Conservation (phyloP, 768 basidiomycete species). For the Calocybe indica region DNA sequence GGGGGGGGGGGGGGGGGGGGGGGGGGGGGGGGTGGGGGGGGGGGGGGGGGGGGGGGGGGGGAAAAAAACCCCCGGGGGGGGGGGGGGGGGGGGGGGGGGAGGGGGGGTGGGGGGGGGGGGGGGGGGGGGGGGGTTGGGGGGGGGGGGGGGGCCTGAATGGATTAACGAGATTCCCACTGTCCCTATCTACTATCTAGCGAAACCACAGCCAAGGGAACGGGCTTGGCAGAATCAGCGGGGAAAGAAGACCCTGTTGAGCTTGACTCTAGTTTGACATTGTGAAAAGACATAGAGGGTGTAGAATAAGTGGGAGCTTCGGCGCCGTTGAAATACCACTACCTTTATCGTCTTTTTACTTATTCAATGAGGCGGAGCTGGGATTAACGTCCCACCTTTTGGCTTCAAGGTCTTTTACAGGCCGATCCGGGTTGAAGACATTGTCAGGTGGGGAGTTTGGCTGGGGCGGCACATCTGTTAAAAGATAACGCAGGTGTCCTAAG, state of each 20-base stretch:
- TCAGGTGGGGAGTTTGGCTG: conserved; percentile 81
- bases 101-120: too few relatives aligned
- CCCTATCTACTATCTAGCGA: conserved; percentile 42
- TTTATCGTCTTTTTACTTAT: conserved; percentile 78
- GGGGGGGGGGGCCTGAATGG: too few relatives aligned
- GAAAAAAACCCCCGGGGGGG: too few relatives aligned
- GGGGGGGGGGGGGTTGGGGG: too few relatives aligned
- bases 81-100: too few relatives aligned
- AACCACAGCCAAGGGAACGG: conserved; percentile 35
- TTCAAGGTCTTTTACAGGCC: conserved; percentile 61
- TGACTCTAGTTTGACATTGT: conserved; percentile 86
- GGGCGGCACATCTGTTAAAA: conserved; percentile 78
- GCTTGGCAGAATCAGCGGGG: conserved; percentile 32
- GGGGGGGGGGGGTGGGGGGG: too few relatives aligned
- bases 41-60: neutral
- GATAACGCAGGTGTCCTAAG: conserved; percentile 79
- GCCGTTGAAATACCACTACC: conserved; percentile 79
- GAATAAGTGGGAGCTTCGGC: conserved; percentile 77
- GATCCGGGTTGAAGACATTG: conserved; percentile 72
- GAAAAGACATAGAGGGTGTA: conserved; percentile 79
- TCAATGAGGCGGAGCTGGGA: conserved; percentile 69
- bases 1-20: too few relatives aligned
- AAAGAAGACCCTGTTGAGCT: conserved; percentile 84
- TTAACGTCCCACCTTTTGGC: conserved; percentile 66
- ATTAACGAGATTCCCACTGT: conserved; percentile 40